These are phyloP conservation scores for Penicillium crystallinum DNA, from an alignment of 495 filamentous ascomycete species.

Conservation along the genomic window DNA sequence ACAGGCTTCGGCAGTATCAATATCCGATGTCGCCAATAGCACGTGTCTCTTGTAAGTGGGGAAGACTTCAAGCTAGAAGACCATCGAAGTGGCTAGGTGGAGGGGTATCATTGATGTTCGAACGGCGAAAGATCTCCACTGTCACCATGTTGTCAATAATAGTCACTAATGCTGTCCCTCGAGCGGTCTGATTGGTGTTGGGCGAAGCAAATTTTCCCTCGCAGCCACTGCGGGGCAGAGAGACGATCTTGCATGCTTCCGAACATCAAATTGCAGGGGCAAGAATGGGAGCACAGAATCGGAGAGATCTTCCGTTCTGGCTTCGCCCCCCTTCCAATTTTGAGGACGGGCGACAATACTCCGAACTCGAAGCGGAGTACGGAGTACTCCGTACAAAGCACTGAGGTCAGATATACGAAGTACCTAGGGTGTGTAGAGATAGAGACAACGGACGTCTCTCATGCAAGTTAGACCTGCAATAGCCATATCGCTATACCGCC, in stretches of 20 bases:
- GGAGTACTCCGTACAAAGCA: not conserved
- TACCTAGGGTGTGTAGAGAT: not conserved
- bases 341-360: too few relatives aligned
- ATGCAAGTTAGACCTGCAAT: slow-evolving; percentile 20
- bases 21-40: not conserved
- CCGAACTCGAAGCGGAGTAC: not conserved
- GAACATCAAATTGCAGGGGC: not conserved
- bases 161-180: slow-evolving; percentile 2
- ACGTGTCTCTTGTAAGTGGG: not conserved
- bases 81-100: slow-evolving; percentile 4
- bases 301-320: slow-evolving; percentile 11
- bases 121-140: not conserved
- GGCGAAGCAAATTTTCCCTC: slow-evolving; percentile 9
- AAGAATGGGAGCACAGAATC: slow-evolving; percentile 9
- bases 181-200: slow-evolving; percentile 10
- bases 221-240: slow-evolving; percentile 24
- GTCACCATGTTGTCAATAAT: slow-evolving; percentile 16
- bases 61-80: not conserved
- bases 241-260: slow-evolving; percentile 24
- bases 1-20: too few relatives aligned
- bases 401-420: not conserved
- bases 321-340: not conserved
- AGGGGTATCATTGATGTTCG: not conserved
- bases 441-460: slow-evolving; percentile 16
- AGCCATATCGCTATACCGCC: slow-evolving; percentile 18